phyloP scores from a whole-genome alignment of 305 asterid species.

The Fraxinus angustifolia region DNA sequence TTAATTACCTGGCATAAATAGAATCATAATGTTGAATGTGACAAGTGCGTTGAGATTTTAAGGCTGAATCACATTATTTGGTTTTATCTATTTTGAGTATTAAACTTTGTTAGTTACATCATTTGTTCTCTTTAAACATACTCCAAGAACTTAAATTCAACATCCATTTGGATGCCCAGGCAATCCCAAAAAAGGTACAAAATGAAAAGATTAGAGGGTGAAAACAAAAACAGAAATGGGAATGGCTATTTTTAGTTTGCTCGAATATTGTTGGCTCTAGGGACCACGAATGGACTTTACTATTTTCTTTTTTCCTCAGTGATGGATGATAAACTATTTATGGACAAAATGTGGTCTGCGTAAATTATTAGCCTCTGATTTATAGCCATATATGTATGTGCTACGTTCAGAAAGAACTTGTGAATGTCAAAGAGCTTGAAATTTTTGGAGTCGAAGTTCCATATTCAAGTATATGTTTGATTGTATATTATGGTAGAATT shows the following conservation, averaged over 20 bases:
- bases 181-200: conserved; percentile 9
- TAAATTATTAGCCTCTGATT: neutral
- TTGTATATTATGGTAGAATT: conserved; percentile 6
- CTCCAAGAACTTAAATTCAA: conserved; percentile 6
- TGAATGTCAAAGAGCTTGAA: conserved; percentile 11
- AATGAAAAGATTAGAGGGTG: neutral
- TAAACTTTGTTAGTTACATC: neutral
- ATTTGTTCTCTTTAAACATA: conserved; percentile 5
- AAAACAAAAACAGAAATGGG: neutral
- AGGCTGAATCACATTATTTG: neutral
- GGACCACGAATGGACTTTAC: neutral
- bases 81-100: neutral
- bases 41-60: conserved; percentile 17
- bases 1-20: conserved; percentile 14
- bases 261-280: neutral
- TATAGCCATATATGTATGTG: neutral
- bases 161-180: neutral
- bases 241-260: neutral
- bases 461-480: conserved; percentile 7
- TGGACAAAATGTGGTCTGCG: neutral
- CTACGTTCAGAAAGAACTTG: neutral
- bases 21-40: conserved; percentile 11
- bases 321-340: neutral
- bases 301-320: neutral
- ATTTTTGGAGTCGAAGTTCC: neutral